A percentile compares a stretch with the other conserved stretches of the same genome.
These are phyloP conservation scores for Calycina herbarum DNA, from an alignment of 2,329 filamentous ascomycete genomes.

Conservation along the genomic window DNA sequence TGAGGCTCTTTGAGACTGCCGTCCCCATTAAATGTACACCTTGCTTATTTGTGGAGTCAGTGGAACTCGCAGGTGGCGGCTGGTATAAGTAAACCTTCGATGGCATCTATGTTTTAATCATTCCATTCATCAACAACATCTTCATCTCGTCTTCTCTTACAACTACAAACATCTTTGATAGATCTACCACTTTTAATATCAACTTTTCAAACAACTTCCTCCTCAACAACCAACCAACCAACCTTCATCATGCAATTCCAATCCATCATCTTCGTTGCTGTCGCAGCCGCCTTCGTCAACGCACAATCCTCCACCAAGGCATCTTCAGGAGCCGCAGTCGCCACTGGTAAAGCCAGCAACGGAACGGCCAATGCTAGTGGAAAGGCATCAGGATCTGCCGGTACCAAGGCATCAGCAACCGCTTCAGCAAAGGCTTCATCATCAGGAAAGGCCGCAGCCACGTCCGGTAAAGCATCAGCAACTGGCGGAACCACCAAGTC, in stretches of 20 bases:
- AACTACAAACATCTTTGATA: constrained; percentile 4
- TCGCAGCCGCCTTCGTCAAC: constrained; percentile 27
- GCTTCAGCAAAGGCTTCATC: constrained; percentile 14
- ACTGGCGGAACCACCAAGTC: constrained; percentile 11
- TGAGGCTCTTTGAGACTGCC: constrained; percentile 5
- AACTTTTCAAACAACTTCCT: constrained; percentile 10
- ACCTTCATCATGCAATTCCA: constrained; percentile 33
- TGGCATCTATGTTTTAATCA: constrained; percentile 12
- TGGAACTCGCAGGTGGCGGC: neutral
- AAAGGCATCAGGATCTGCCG: constrained; percentile 1
- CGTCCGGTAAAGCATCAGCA: constrained; percentile 15
- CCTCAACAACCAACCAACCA: constrained; percentile 1
- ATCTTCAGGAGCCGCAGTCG: neutral
- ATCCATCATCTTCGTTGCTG: constrained; percentile 27
- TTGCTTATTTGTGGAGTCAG: constrained; percentile 16
- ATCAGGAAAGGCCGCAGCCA: constrained; percentile 15
- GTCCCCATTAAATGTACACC: neutral
- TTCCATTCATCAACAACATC: constrained; percentile 20
- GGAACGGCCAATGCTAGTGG: neutral
- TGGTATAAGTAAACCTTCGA: constrained; percentile 6
- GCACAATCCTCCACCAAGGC: constrained; percentile 21
- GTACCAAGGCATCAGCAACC: constrained; percentile 12
- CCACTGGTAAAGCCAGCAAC: neutral
- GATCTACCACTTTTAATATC: constrained; percentile 7
- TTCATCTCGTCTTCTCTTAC: constrained; percentile 16